Evolutionary conservation across 2,329 filamentous ascomycete genomes (phyloP).

Genomic region (Ophiostoma fasciatum): DNA sequence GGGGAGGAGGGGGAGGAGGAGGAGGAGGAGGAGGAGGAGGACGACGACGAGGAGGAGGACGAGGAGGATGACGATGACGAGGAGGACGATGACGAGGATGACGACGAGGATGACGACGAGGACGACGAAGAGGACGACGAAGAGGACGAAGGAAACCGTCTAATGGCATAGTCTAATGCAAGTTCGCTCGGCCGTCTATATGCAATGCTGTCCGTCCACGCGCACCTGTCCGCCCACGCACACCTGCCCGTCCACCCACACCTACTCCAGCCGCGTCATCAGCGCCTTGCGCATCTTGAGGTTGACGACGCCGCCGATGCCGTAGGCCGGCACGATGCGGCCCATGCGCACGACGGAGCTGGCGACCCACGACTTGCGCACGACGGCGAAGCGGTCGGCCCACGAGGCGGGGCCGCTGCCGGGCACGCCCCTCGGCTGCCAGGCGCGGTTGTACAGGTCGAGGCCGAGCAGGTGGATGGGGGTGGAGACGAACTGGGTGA

Average conservation of each 20-base stretch:
- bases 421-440: conserved; percentile 22
- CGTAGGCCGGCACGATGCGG: conserved; percentile 79
- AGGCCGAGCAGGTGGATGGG: conserved; percentile 74
- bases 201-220: too few species aligned
- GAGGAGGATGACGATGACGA: conserved; percentile 37
- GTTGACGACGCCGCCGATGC: conserved; percentile 78
- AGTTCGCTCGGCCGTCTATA: too few species aligned
- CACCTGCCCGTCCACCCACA: too few species aligned
- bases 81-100: conserved; percentile 32
- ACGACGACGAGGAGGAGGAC: conserved; percentile 36
- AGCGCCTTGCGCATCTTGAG: conserved; percentile 49
- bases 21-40: conserved; percentile 34
- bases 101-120: conserved; percentile 29
- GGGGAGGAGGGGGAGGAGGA: conserved; percentile 34
- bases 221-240: too few species aligned
- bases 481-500: conserved; percentile 65
- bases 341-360: conserved; percentile 64
- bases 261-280: conserved; percentile 43
- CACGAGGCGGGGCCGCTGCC: conserved; percentile 23
- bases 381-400: conserved; percentile 46
- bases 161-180: neutral
- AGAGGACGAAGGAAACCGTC: neutral
- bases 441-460: conserved; percentile 67
- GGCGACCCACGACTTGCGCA: conserved; percentile 62
- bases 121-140: conserved; percentile 6